A percentile compares a stretch with the other conserved stretches of the same genome.
These are phyloP conservation scores for Cochlearia excelsa DNA, from an alignment of 345 rosid genomes.

Conservation along the genomic window DNA sequence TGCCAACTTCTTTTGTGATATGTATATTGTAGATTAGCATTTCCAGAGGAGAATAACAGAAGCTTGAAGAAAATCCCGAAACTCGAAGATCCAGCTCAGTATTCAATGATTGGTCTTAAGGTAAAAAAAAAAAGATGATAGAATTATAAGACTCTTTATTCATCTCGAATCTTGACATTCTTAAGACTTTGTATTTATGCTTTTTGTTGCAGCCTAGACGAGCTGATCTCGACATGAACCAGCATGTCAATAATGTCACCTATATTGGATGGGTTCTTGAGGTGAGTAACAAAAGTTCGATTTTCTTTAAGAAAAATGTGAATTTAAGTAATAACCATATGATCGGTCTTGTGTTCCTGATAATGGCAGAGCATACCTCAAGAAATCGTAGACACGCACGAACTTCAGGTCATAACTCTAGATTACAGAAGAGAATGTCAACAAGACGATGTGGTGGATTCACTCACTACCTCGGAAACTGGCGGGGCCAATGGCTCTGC, in stretches of 20 bases:
- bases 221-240: conserved; percentile 98
- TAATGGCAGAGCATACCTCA: conserved; percentile 86
- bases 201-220: conserved; percentile 52
- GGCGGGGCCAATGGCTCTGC: conserved; percentile 61
- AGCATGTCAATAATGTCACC: conserved; percentile 87
- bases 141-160: too few species aligned
- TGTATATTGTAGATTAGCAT: conserved; percentile 51
- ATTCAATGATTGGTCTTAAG: conserved; percentile 68
- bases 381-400: conserved; percentile 75
- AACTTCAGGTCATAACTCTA: conserved; percentile 74
- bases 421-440: conserved; percentile 94
- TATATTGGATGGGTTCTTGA: conserved; percentile 94
- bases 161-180: too few species aligned
- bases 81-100: conserved; percentile 69
- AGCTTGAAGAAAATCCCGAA: conserved; percentile 74
- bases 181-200: too few species aligned
- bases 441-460: conserved; percentile 76
- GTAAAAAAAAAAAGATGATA: too few species aligned
- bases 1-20: not conserved
- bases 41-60: conserved; percentile 71
- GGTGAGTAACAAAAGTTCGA: conserved; percentile 39
- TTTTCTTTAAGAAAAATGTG: too few species aligned
- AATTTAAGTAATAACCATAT: too few species aligned
- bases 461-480: conserved; percentile 54
- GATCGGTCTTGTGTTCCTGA: not conserved